These are phyloP conservation scores for Lodderomyces orthopsilosis DNA, from an alignment of 1,139 yeast species.

Conservation along the genomic window DNA sequence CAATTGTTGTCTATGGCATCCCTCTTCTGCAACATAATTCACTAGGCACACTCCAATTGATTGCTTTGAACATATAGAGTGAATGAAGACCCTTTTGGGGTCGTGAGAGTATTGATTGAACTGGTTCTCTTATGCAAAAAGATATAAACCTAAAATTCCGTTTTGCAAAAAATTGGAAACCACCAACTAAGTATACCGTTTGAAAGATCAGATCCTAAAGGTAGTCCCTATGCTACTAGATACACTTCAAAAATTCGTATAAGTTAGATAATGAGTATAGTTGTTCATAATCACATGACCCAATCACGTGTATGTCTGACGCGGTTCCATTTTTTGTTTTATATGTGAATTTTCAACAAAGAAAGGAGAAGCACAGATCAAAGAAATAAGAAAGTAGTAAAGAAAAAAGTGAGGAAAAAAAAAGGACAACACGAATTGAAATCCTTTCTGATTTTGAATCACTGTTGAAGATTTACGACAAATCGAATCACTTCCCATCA, in stretches of 20 bases:
- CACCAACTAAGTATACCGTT: not conserved
- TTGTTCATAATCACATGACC: not conserved
- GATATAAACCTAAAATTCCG: not conserved
- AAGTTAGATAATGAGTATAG: not conserved
- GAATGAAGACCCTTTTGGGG: no score
- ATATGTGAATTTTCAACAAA: not conserved
- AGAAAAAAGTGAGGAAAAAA: slow-evolving; percentile 2
- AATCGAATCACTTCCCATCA: not conserved
- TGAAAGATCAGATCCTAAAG: not conserved
- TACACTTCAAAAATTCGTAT: not conserved
- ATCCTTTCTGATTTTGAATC: not conserved
- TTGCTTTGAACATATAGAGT: no score
- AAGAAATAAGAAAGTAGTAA: no score
- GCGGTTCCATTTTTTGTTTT: not conserved
- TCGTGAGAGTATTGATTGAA: no score
- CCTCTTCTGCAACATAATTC: no score
- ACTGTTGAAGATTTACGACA: not conserved
- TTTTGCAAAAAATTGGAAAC: not conserved
- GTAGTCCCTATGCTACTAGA: not conserved
- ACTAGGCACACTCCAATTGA: no score
- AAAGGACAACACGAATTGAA: slow-evolving; percentile 3
- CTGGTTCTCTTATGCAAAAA: no score
- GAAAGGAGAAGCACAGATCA: not conserved
- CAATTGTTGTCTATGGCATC: no score
- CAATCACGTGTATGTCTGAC: not conserved